Percentiles rank a stretch among this genome's conserved stretches.
Conservation (phyloP, 768 basidiomycete genomes). For the Tylopilus plumbeoviolaceoides region DNA sequence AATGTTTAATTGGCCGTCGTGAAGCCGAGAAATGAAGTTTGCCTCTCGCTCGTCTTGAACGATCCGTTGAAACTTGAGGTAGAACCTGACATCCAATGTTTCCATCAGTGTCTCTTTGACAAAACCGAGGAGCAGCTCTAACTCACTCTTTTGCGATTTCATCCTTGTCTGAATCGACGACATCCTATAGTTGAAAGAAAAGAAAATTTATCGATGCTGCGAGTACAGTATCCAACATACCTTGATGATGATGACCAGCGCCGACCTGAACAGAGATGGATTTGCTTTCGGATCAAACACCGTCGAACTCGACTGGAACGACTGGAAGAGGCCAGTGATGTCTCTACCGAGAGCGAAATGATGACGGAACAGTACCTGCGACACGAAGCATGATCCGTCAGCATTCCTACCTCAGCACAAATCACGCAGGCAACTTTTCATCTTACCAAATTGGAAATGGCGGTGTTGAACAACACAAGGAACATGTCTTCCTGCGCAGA, state of each 20-base stretch:
- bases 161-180: conserved; percentile 55
- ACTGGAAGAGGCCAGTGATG: conserved; percentile 57
- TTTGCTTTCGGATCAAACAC: conserved; percentile 57
- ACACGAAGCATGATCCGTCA: neutral
- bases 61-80: conserved; percentile 56
- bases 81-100: conserved; percentile 37
- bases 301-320: conserved; percentile 55
- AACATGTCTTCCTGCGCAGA: conserved; percentile 62
- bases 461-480: conserved; percentile 61
- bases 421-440: too few species aligned
- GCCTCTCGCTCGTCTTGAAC: conserved; percentile 56
- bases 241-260: conserved; percentile 61
- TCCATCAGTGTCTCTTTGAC: neutral
- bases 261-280: conserved; percentile 55
- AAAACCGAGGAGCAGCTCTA: neutral
- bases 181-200: conserved; percentile 43
- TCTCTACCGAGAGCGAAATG: conserved; percentile 61
- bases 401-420: neutral
- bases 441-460: conserved; percentile 57
- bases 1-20: conserved; percentile 51
- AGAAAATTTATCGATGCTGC: neutral
- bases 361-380: conserved; percentile 59
- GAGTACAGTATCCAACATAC: conserved; percentile 18
- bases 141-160: conserved; percentile 58
- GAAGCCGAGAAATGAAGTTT: conserved; percentile 60